phyloP scores from a whole-genome alignment of 2,329 filamentous ascomycete genomes.

The Bimuria novae-zelandiae region DNA sequence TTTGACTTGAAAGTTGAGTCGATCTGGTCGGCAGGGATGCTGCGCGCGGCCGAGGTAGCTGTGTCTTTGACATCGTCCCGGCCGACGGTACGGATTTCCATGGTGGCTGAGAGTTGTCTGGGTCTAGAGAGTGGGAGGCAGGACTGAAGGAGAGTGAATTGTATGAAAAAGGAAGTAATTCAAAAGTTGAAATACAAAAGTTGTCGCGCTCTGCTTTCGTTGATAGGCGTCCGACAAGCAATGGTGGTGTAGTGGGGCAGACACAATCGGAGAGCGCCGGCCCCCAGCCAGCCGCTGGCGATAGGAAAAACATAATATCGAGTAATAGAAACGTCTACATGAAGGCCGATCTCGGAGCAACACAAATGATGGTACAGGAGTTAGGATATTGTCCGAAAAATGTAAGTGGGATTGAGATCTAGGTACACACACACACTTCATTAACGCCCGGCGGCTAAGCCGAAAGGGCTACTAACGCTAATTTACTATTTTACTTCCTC shows the following conservation, averaged over 20 bases:
- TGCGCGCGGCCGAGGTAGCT: slow-evolving; percentile 31
- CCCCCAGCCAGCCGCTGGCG: slow-evolving; percentile 5
- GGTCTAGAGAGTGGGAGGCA: background rate
- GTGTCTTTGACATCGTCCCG: slow-evolving; percentile 37
- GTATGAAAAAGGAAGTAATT: background rate
- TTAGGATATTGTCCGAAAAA: no score
- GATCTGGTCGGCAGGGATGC: slow-evolving; percentile 55
- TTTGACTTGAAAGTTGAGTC: slow-evolving; percentile 60
- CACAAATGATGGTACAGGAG: no score
- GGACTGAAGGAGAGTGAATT: no score
- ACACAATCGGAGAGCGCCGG: slow-evolving; percentile 21
- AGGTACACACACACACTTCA: no score
- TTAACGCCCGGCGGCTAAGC: no score
- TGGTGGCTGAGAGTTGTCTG: slow-evolving; percentile 16
- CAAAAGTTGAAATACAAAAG: background rate
- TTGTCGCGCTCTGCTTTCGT: slow-evolving; percentile 1
- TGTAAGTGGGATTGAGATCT: slow-evolving; percentile 9
- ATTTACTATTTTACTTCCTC: no score
- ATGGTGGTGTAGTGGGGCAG: slow-evolving; percentile 19
- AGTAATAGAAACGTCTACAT: slow-evolving; percentile 14
- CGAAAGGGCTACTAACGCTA: no score
- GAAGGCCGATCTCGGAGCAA: background rate
- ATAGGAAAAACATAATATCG: slow-evolving; percentile 19
- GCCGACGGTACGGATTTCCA: slow-evolving; percentile 41
- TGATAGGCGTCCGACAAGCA: slow-evolving; percentile 1